Conservation (phyloP, 768 basidiomycete genomes). For the Hydnomerulius pinastri region DNA sequence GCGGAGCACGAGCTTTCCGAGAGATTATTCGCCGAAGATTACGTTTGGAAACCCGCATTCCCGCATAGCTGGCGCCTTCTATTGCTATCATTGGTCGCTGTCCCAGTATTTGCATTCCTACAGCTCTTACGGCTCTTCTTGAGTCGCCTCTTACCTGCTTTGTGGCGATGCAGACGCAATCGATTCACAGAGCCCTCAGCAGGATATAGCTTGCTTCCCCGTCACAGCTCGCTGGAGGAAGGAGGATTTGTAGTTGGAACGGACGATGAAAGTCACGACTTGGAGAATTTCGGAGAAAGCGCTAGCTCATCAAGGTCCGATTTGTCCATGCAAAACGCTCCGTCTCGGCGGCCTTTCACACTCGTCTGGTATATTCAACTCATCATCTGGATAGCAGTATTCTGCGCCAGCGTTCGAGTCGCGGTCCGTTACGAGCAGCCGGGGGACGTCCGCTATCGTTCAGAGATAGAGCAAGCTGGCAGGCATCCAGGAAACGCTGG, state of each 20-base stretch:
- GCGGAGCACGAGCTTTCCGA: background rate
- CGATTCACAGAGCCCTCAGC: background rate
- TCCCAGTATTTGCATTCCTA: slow-evolving; percentile 1
- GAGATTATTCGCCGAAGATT: background rate
- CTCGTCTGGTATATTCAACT: background rate
- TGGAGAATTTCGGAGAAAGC: background rate
- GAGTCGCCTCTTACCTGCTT: background rate
- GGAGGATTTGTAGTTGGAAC: background rate
- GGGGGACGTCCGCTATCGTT: slow-evolving; percentile 9
- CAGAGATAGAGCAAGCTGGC: background rate
- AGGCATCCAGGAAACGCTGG: slow-evolving; percentile 4
- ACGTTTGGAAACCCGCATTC: slow-evolving; percentile 5
- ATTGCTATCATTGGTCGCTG: background rate
- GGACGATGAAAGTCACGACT: background rate
- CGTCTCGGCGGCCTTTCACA: background rate
- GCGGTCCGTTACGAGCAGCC: slow-evolving; percentile 9
- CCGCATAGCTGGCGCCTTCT: slow-evolving; percentile 5
- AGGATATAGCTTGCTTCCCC: slow-evolving; percentile 3
- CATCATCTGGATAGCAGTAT: background rate
- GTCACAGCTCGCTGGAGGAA: background rate
- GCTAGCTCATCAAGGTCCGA: background rate
- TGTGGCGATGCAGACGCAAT: background rate
- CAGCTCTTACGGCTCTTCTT: slow-evolving; percentile 6
- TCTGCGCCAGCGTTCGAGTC: slow-evolving; percentile 1
- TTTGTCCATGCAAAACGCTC: background rate